These are phyloP conservation scores for Rubia balearica DNA, from an alignment of 305 asterid genomes.

Conservation along the genomic window DNA sequence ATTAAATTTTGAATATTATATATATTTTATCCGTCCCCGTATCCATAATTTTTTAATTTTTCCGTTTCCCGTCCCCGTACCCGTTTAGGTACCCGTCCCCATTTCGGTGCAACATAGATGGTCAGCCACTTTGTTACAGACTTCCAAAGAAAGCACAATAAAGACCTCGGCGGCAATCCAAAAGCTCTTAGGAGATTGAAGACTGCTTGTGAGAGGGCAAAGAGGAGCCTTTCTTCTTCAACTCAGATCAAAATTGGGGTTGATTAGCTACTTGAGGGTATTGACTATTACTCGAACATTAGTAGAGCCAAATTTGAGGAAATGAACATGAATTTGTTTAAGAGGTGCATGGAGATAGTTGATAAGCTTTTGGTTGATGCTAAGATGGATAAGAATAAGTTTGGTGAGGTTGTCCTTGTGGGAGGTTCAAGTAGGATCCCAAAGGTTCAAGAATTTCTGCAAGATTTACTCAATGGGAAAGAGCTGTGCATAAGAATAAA, in stretches of 20 bases:
- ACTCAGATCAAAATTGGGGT: not conserved
- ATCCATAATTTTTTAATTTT: no score
- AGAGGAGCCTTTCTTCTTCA: not conserved
- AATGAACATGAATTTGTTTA: not conserved
- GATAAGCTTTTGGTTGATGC: not conserved
- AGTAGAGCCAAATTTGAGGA: not conserved
- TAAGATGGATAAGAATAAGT: not conserved
- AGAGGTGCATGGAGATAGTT: not conserved
- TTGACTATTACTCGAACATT: not conserved
- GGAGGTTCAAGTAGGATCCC: not conserved
- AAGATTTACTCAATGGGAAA: not conserved
- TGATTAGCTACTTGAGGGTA: not conserved
- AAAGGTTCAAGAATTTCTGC: not conserved
- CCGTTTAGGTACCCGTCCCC: no score
- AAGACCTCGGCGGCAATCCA: not conserved
- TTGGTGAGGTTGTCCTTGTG: not conserved
- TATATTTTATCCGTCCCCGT: no score
- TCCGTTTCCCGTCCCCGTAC: no score
- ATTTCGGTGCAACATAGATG: no score
- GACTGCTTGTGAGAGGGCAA: not conserved
- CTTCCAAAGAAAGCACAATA: not conserved
- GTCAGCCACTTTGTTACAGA: not conserved
- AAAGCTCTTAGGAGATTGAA: not conserved
- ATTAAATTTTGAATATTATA: no score
- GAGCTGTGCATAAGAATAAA: not conserved